Percentiles rank a stretch among this genome's conserved stretches.
Evolutionary conservation across 495 filamentous ascomycete species (phyloP).

Genomic region (Talaromyces wortmannii): DNA sequence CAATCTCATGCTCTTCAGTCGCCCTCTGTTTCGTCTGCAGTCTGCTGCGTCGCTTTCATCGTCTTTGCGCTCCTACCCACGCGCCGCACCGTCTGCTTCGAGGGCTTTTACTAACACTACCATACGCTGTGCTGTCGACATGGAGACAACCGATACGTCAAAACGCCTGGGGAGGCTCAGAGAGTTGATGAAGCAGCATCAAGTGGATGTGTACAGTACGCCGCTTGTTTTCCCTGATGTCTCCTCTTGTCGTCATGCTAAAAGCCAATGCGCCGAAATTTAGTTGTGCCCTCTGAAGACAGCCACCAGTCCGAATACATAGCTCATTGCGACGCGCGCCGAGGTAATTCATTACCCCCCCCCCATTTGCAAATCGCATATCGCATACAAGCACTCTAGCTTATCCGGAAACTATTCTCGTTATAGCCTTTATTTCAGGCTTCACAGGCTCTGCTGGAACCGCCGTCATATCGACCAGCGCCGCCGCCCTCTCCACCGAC

Average conservation of each 20-base stretch:
- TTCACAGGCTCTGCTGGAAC: constrained; percentile 95
- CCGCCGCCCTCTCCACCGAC: constrained; percentile 89
- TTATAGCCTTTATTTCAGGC: constrained; percentile 75
- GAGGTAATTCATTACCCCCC: constrained; percentile 46
- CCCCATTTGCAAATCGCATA: background rate
- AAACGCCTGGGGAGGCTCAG: constrained; percentile 70
- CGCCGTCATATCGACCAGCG: constrained; percentile 78
- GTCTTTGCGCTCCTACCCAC: constrained; percentile 12
- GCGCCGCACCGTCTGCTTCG: background rate
- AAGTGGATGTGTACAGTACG: constrained; percentile 91
- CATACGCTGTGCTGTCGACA: constrained; percentile 45
- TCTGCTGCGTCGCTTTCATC: constrained; percentile 25
- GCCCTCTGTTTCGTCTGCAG: constrained; percentile 23
- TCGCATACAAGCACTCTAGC: background rate
- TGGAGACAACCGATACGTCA: constrained; percentile 80
- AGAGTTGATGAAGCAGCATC: constrained; percentile 79
- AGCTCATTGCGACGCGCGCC: constrained; percentile 83
- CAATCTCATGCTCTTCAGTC: constrained; percentile 34
- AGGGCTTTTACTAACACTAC: constrained; percentile 14
- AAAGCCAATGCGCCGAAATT: constrained; percentile 7
- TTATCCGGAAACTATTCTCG: constrained; percentile 6
- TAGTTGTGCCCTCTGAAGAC: constrained; percentile 96
- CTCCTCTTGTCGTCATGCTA: constrained; percentile 7
- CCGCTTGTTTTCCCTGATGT: constrained; percentile 5
- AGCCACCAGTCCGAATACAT: constrained; percentile 98